Conservation (phyloP, 129 eudicot genomes). For the Artemisia tridentata region DNA sequence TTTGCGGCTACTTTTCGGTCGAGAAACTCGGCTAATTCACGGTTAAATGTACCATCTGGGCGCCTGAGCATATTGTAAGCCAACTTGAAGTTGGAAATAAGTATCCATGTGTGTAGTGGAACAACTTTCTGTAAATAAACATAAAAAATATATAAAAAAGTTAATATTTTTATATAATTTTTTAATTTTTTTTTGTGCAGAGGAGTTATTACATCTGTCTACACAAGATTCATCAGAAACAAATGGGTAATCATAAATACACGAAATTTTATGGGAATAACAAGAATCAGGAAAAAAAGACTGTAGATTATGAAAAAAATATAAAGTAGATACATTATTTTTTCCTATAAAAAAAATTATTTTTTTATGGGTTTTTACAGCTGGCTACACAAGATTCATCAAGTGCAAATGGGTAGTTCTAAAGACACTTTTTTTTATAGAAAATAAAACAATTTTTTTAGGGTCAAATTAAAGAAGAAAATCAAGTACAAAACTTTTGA, state of each 20-base stretch:
- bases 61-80: slow-evolving; percentile 89
- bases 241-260: neutral
- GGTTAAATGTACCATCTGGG: slow-evolving; percentile 91
- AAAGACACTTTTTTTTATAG: too few relatives aligned
- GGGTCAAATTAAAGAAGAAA: neutral
- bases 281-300: slow-evolving; percentile 18
- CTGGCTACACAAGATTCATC: too few relatives aligned
- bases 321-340: neutral
- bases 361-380: too few relatives aligned
- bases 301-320: neutral
- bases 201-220: slow-evolving; percentile 10
- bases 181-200: neutral
- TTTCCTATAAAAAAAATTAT: too few relatives aligned
- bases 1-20: slow-evolving; percentile 88
- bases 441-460: neutral
- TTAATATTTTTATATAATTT: too few relatives aligned
- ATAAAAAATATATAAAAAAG: slow-evolving; percentile 24
- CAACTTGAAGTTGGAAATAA: slow-evolving; percentile 89
- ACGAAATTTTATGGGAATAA: slow-evolving; percentile 6
- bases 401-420: too few relatives aligned
- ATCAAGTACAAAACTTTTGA: neutral
- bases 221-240: slow-evolving; percentile 15
- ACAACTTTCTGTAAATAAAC: slow-evolving; percentile 61
- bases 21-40: slow-evolving; percentile 72
- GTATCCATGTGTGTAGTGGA: slow-evolving; percentile 91